A percentile compares a stretch with the other conserved stretches of the same genome.
These are phyloP conservation scores for Brassica napus DNA, from an alignment of 345 rosid genomes.

Conservation along the genomic window DNA sequence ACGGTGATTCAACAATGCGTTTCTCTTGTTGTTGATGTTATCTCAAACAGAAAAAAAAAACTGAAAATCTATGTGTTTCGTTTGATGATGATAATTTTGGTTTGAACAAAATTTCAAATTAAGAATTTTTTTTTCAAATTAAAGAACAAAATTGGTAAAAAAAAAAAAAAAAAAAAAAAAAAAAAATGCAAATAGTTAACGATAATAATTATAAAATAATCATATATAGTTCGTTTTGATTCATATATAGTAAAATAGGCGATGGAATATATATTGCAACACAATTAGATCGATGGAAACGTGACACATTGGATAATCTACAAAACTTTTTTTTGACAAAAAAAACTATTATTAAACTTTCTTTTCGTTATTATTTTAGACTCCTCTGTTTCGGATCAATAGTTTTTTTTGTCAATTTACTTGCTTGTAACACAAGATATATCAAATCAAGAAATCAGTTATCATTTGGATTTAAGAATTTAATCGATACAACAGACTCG, in stretches of 20 bases:
- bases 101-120: conserved; percentile 9
- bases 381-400: background rate
- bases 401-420: background rate
- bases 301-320: background rate
- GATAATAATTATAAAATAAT: background rate
- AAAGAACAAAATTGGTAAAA: too few species aligned
- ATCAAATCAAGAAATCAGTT: background rate
- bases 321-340: background rate
- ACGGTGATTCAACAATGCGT: background rate
- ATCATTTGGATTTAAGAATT: background rate
- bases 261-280: background rate
- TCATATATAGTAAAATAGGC: background rate
- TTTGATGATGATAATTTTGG: background rate
- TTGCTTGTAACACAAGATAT: conserved; percentile 1
- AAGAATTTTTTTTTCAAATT: background rate
- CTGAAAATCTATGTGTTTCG: background rate
- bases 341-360: background rate
- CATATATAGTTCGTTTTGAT: background rate
- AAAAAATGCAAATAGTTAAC: background rate
- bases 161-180: background rate
- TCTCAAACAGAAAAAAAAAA: background rate
- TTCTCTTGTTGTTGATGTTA: background rate
- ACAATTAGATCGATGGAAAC: background rate
- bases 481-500: background rate
- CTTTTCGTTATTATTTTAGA: background rate